Evolutionary conservation across 495 filamentous ascomycete species (phyloP).

Genomic region (Talaromyces borbonicus): DNA sequence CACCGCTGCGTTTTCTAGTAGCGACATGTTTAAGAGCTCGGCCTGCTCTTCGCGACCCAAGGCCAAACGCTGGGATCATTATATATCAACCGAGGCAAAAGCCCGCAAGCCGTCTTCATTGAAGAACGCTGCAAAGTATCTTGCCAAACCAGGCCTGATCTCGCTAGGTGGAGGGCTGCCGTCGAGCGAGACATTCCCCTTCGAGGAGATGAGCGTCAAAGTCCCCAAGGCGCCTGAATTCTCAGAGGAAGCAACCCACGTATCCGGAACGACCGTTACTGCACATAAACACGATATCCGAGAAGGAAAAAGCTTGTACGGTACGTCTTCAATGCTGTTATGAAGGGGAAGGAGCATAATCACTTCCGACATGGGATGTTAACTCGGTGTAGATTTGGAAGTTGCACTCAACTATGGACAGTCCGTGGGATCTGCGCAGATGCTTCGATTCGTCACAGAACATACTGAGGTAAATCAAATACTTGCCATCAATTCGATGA

Average conservation of each 20-base stretch:
- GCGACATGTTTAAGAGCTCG: constrained; percentile 75
- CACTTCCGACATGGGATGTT: too few relatives aligned
- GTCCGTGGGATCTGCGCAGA: constrained; percentile 71
- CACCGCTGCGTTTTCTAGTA: constrained; percentile 67
- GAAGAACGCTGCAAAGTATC: constrained; percentile 66
- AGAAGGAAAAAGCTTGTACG: constrained; percentile 52
- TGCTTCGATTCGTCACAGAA: constrained; percentile 83
- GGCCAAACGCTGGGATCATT: constrained; percentile 71
- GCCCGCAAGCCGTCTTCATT: constrained; percentile 51
- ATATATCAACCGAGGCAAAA: constrained; percentile 30
- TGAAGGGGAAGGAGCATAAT: too few relatives aligned
- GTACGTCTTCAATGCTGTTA: too few relatives aligned
- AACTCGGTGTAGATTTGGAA: constrained; percentile 56
- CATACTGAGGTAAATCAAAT: constrained; percentile 60
- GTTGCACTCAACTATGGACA: constrained; percentile 88
- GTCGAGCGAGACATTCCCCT: constrained; percentile 80
- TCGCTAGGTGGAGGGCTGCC: constrained; percentile 90
- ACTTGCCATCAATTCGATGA: neutral
- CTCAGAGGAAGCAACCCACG: constrained; percentile 49
- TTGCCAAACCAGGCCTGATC: constrained; percentile 69
- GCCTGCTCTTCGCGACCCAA: constrained; percentile 56
- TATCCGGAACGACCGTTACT: constrained; percentile 42
- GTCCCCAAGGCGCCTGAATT: constrained; percentile 60
- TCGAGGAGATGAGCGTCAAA: constrained; percentile 58
- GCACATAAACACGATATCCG: constrained; percentile 76